Conservation (phyloP, 352 stramenopile species). For the Pythium sukuiense region DNA sequence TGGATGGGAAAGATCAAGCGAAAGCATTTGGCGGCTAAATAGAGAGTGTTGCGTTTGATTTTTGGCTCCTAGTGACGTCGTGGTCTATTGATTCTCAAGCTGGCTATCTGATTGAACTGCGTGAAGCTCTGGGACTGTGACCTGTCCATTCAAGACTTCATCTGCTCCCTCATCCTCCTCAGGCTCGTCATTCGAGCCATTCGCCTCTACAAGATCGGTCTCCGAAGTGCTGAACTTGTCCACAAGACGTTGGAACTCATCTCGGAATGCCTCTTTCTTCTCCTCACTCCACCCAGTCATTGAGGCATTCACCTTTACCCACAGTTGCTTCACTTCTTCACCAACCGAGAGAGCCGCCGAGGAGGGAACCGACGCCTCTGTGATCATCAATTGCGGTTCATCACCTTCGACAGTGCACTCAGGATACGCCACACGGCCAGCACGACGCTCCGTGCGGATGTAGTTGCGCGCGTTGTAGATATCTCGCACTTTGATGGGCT, state of each 20-base stretch:
- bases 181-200: background rate
- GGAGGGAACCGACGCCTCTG: background rate
- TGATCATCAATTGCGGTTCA: background rate
- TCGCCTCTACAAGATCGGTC: background rate
- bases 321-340: background rate
- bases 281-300: background rate
- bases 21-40: constrained; percentile 51
- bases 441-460: constrained; percentile 40
- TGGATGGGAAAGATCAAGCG: constrained; percentile 85
- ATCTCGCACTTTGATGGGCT: constrained; percentile 48
- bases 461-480: constrained; percentile 57
- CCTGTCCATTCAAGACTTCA: too few species aligned
- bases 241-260: background rate
- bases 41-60: too few species aligned
- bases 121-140: too few species aligned
- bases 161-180: background rate
- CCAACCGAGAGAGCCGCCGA: background rate
- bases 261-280: background rate
- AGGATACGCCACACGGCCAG: constrained; percentile 34
- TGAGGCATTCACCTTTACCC: background rate
- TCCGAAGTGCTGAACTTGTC: background rate
- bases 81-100: too few species aligned
- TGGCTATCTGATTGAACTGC: too few species aligned
- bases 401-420: background rate
- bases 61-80: too few species aligned